Percentiles rank a stretch among this genome's conserved stretches.
Evolutionary conservation across 768 basidiomycete species (phyloP).

Genomic region (Coprinellus aureogranulatus): DNA sequence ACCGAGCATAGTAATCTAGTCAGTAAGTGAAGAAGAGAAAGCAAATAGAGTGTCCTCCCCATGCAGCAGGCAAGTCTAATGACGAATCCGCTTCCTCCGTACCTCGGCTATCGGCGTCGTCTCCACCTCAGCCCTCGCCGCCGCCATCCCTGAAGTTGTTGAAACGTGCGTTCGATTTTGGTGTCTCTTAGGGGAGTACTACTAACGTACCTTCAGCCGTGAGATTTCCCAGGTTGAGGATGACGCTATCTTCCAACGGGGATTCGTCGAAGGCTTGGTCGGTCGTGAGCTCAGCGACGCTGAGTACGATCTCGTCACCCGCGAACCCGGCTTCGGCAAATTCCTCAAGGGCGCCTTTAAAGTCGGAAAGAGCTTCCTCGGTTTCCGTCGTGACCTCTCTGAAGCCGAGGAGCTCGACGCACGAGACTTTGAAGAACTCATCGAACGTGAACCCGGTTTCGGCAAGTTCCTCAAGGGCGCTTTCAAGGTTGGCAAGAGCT

Average conservation of each 20-base stretch:
- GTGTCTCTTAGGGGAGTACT: no score
- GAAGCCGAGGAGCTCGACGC: not conserved
- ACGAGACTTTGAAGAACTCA: not conserved
- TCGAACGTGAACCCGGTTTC: no score
- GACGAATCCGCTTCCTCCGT: constrained; percentile 16
- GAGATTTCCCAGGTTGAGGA: not conserved
- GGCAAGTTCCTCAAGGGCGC: not conserved
- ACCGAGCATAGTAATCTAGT: no score
- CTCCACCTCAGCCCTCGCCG: not conserved
- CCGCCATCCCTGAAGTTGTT: not conserved
- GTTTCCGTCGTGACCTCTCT: not conserved
- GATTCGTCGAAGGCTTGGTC: not conserved
- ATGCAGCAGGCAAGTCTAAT: not conserved
- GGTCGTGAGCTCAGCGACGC: not conserved
- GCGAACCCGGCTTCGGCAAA: not conserved
- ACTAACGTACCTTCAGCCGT: not conserved
- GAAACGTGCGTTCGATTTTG: no score
- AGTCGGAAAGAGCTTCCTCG: not conserved
- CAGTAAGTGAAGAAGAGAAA: not conserved
- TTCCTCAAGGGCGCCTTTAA: not conserved
- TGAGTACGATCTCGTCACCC: not conserved
- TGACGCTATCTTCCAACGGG: not conserved
- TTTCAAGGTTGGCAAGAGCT: not conserved
- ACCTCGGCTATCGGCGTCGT: constrained; percentile 12
- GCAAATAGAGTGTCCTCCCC: no score